These are phyloP conservation scores for Neoboletus magnificus DNA, from an alignment of 768 basidiomycete genomes.

Conservation along the genomic window DNA sequence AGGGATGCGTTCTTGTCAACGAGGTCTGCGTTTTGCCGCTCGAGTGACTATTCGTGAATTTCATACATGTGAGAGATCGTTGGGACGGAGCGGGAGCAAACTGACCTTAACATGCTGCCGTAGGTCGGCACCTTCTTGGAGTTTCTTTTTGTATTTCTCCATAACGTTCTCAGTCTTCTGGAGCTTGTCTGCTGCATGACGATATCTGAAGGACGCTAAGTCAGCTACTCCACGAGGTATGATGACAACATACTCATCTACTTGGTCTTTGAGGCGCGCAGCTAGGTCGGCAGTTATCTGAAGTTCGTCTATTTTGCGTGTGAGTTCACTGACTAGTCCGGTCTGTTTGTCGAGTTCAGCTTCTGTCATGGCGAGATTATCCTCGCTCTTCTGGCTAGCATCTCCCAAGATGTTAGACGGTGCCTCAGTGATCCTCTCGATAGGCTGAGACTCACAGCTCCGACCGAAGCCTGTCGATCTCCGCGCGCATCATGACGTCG, in stretches of 20 bases:
- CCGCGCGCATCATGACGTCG: slow-evolving; percentile 72
- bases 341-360: slow-evolving; percentile 81
- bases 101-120: slow-evolving; percentile 80
- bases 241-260: slow-evolving; percentile 70
- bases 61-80: background rate
- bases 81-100: slow-evolving; percentile 12
- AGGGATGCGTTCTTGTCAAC: slow-evolving; percentile 88
- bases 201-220: slow-evolving; percentile 52
- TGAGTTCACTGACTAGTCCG: slow-evolving; percentile 63
- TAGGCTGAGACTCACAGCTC: slow-evolving; percentile 68
- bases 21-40: slow-evolving; percentile 89
- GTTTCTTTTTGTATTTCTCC: slow-evolving; percentile 98
- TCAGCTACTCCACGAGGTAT: background rate
- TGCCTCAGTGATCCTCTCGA: background rate
- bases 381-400: slow-evolving; percentile 88
- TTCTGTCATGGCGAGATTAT: slow-evolving; percentile 80
- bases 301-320: slow-evolving; percentile 77
- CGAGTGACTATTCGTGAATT: slow-evolving; percentile 56
- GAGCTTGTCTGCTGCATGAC: slow-evolving; percentile 87
- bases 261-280: slow-evolving; percentile 80
- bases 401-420: slow-evolving; percentile 30
- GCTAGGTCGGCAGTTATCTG: slow-evolving; percentile 76
- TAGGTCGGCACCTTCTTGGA: slow-evolving; percentile 90
- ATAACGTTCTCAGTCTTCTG: slow-evolving; percentile 96
- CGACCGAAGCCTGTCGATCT: slow-evolving; percentile 75